Evolutionary conservation across 192 early-diverging fungal genomes (phyloP).

Genomic region (Podila minutissima): DNA sequence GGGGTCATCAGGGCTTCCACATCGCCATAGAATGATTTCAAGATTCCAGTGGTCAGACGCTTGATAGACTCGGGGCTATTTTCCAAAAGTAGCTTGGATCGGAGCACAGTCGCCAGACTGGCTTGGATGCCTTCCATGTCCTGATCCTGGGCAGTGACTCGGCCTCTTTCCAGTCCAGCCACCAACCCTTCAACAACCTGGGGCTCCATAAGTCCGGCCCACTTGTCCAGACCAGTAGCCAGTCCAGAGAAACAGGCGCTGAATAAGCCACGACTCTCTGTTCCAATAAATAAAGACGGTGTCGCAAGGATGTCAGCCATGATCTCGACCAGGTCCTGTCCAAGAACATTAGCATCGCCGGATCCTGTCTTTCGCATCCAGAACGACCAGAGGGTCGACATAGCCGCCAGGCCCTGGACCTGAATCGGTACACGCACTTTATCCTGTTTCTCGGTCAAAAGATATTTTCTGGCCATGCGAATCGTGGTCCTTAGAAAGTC

Average conservation of each 20-base stretch:
- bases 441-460: conserved; percentile 28
- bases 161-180: conserved; percentile 30
- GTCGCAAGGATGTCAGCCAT: conserved; percentile 35
- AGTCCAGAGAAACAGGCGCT: conserved; percentile 41
- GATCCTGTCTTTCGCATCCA: conserved; percentile 49
- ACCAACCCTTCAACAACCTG: conserved; percentile 32
- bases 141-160: conserved; percentile 23
- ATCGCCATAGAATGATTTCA: conserved; percentile 27
- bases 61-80: conserved; percentile 21
- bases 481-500: conserved; percentile 35
- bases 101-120: conserved; percentile 33
- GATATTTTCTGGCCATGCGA: conserved; percentile 17
- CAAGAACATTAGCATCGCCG: conserved; percentile 31
- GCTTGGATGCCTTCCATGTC: conserved; percentile 42
- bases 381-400: conserved; percentile 35
- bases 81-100: conserved; percentile 12
- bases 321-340: conserved; percentile 37
- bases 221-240: conserved; percentile 44
- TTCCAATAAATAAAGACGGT: conserved; percentile 26
- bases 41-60: conserved; percentile 16
- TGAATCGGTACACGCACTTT: conserved; percentile 33
- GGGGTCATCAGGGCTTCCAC: not conserved
- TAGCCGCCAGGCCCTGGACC: conserved; percentile 20
- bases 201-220: conserved; percentile 48
- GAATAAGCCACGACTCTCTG: conserved; percentile 17